Evolutionary conservation across 441 rosid genomes (phyloP), one percentile per base, ranked within the genome.

Genomic region (Adansonia madagascariensis): DNA sequence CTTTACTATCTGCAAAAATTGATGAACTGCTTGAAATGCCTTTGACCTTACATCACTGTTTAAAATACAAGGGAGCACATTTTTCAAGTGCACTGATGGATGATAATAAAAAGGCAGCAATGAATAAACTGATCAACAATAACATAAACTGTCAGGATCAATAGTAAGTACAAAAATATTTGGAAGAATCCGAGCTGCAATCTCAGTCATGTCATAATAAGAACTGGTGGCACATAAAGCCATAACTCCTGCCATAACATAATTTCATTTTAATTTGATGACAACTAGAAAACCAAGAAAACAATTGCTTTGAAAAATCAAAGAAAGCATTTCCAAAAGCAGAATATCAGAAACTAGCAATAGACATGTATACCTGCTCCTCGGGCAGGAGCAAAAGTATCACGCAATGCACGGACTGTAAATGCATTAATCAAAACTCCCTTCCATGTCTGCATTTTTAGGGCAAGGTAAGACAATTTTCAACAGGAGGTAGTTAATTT

Each of bases 341-440:
- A 77, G 44, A 52, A 56, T n/a, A 46, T 9, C 9, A 15, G 61
- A 46, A 66, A 56, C 52, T 31, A 71, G 66, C 50, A 3, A 27
- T 44, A 76, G 49, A 64, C 70, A 65, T 2, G 11, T 18, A 53
- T 92, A 97, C 99, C 99, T 86, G 99, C 99, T 86, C 93, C 98
- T 83, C 98, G 94, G 79, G 99, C 99, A 83, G 97, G 97, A 82
- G 98, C 85, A 82, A 97, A 97, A 64, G 97, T 90, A 87, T 97
- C 99, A 69, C 94, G 94, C 84, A 97, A 70, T 67, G 98, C 99
- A 86, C 99, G 97, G 73, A 92, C 99, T 41, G 98, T 94, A 85
- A 97, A 97, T 75, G 99, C 99, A 89, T 97, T 97, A 75, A 97
- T 94, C 85, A 97, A 80, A 77, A 97, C 98, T 87, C 99, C 85